Conservation (phyloP, 805 yeast genomes). For the Sungouiella blattae region DNA sequence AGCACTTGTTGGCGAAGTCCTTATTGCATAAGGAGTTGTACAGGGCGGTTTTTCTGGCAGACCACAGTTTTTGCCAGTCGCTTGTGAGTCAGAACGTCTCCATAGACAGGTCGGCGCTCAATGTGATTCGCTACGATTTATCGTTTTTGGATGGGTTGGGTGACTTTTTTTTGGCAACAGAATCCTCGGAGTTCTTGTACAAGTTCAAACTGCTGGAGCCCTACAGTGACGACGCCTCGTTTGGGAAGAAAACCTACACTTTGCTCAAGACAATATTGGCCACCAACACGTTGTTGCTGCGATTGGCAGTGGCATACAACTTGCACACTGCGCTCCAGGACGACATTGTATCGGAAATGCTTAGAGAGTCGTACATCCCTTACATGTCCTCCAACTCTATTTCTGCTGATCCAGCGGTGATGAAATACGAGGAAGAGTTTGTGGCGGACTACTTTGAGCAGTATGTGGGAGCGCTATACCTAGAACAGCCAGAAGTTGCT, state of each 20-base stretch:
- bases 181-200: slow-evolving; percentile 32
- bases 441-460: slow-evolving; percentile 41
- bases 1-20: slow-evolving; percentile 28
- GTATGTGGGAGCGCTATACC: slow-evolving; percentile 39
- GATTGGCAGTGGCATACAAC: slow-evolving; percentile 33
- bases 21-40: slow-evolving; percentile 38
- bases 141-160: slow-evolving; percentile 42
- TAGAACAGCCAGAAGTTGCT: slow-evolving; percentile 36
- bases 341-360: slow-evolving; percentile 17
- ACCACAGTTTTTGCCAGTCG: slow-evolving; percentile 23
- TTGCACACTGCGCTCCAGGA: slow-evolving; percentile 35
- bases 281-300: slow-evolving; percentile 41
- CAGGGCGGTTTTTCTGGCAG: slow-evolving; percentile 24
- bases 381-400: slow-evolving; percentile 8
- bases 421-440: slow-evolving; percentile 38
- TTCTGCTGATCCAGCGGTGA: neutral
- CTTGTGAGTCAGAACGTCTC: slow-evolving; percentile 18
- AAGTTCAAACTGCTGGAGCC: slow-evolving; percentile 19
- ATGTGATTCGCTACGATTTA: slow-evolving; percentile 29
- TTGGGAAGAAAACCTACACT: slow-evolving; percentile 26
- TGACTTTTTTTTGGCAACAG: slow-evolving; percentile 37
- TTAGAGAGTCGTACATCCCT: slow-evolving; percentile 28
- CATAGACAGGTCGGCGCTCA: slow-evolving; percentile 18
- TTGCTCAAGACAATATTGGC: slow-evolving; percentile 31
- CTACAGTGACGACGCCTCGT: slow-evolving; percentile 11